These are phyloP conservation scores for Annulohypoxylon maeteangense DNA, from an alignment of 495 filamentous ascomycete genomes.

Conservation along the genomic window DNA sequence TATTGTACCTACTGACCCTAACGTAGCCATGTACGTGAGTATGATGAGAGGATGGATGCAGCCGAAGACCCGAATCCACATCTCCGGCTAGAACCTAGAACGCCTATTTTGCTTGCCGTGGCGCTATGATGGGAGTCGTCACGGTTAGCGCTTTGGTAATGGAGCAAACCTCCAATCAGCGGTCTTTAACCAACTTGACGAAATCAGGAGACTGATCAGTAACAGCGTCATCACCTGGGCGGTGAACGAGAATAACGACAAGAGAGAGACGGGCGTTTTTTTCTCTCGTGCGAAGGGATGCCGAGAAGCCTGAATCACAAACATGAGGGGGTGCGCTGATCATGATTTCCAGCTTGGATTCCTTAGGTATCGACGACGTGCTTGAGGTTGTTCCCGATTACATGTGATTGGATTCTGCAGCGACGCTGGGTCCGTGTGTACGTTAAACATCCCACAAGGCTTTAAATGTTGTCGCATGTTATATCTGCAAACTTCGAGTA, in stretches of 20 bases:
- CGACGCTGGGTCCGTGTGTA: neutral
- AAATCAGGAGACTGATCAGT: constrained; percentile 37
- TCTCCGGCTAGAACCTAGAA: constrained; percentile 22
- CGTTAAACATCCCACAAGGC: too few relatives aligned
- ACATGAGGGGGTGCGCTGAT: constrained; percentile 38
- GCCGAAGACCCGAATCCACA: constrained; percentile 28
- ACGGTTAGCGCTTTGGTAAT: constrained; percentile 40
- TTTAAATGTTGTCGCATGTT: neutral
- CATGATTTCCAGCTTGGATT: constrained; percentile 16
- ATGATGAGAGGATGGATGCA: constrained; percentile 12
- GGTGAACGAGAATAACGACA: constrained; percentile 37
- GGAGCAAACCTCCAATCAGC: constrained; percentile 33
- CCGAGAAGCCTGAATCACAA: constrained; percentile 25
- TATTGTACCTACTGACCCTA: constrained; percentile 7
- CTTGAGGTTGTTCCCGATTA: constrained; percentile 8
- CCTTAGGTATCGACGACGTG: constrained; percentile 3
- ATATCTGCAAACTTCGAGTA: neutral
- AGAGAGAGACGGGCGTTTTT: constrained; percentile 6
- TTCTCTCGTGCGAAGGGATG: constrained; percentile 21
- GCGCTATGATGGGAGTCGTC: constrained; percentile 34
- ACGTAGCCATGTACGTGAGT: neutral
- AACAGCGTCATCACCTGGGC: constrained; percentile 25
- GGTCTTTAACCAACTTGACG: constrained; percentile 4
- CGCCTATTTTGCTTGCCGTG: constrained; percentile 15
- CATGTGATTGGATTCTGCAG: constrained; percentile 32